A percentile compares a stretch with the other conserved stretches of the same genome.
Evolutionary conservation across 495 filamentous ascomycete genomes (phyloP).

Genomic region (Aspergillus sclerotioniger): DNA sequence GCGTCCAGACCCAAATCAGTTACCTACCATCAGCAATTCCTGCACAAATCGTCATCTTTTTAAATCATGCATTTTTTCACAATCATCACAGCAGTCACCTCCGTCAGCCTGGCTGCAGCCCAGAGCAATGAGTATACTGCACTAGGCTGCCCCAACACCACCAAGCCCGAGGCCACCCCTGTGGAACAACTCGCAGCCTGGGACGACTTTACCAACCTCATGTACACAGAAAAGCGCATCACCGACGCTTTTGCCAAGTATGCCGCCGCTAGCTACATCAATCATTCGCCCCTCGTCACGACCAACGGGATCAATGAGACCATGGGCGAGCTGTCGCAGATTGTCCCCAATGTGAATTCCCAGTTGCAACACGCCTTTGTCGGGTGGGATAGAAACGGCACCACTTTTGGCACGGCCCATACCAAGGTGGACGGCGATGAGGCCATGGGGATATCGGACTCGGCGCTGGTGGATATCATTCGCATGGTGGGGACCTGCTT

Average conservation of each 20-base stretch:
- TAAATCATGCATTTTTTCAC: background rate
- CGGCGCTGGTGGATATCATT: constrained; percentile 8
- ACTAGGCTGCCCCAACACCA: constrained; percentile 6
- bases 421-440: background rate
- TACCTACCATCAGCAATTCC: no score
- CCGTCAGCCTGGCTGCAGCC: background rate
- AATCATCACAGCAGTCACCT: background rate
- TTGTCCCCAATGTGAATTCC: background rate
- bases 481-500: constrained; percentile 10
- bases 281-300: constrained; percentile 4
- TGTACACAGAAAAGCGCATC: constrained; percentile 5
- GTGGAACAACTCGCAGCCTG: constrained; percentile 1
- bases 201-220: background rate
- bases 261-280: constrained; percentile 6
- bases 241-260: background rate
- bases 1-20: no score
- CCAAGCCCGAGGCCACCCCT: background rate
- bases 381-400: constrained; percentile 1
- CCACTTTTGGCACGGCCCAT: constrained; percentile 1
- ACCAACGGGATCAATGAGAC: background rate
- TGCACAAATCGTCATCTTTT: background rate
- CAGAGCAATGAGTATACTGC: background rate
- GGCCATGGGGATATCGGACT: background rate
- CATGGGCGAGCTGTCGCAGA: background rate
- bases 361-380: constrained; percentile 5